Conservation (phyloP, 257 asterid species). For the Fraxinus pennsylvanica region DNA sequence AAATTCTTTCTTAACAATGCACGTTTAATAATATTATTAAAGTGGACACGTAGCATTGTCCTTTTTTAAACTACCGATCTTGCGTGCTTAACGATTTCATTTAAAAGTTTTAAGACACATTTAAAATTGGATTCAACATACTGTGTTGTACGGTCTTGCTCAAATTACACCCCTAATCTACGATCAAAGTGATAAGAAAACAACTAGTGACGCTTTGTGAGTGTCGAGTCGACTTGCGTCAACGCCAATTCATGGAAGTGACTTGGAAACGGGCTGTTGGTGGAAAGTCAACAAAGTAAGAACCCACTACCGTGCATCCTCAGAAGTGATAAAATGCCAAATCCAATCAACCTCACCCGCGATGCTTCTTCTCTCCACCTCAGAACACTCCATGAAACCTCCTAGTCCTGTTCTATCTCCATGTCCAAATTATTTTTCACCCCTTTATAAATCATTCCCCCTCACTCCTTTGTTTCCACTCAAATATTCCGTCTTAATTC, state of each 20-base stretch:
- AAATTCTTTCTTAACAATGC: not conserved
- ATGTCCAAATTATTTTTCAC: not conserved
- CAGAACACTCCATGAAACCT: constrained; percentile 44
- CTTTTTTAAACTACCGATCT: too few species aligned
- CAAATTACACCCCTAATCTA: too few species aligned
- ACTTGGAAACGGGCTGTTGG: not conserved
- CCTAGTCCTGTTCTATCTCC: not conserved
- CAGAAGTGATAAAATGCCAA: not conserved
- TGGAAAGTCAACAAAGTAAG: not conserved
- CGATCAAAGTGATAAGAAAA: too few species aligned
- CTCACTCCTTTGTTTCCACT: constrained; percentile 52
- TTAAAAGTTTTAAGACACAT: not conserved
- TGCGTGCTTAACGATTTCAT: not conserved
- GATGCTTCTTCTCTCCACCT: constrained; percentile 44
- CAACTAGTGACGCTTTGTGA: too few species aligned
- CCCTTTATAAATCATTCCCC: constrained; percentile 37
- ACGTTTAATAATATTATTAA: too few species aligned
- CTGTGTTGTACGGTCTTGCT: too few species aligned
- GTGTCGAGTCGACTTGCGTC: too few species aligned
- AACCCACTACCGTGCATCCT: not conserved
- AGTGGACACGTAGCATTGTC: too few species aligned
- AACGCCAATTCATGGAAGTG: not conserved
- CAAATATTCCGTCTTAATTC: not conserved
- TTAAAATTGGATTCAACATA: not conserved
- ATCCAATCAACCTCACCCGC: not conserved